Evolutionary conservation across 2,329 filamentous ascomycete species (phyloP), one percentile per base, ranked within the genome.

Genomic region (Apiospora sp.): DNA sequence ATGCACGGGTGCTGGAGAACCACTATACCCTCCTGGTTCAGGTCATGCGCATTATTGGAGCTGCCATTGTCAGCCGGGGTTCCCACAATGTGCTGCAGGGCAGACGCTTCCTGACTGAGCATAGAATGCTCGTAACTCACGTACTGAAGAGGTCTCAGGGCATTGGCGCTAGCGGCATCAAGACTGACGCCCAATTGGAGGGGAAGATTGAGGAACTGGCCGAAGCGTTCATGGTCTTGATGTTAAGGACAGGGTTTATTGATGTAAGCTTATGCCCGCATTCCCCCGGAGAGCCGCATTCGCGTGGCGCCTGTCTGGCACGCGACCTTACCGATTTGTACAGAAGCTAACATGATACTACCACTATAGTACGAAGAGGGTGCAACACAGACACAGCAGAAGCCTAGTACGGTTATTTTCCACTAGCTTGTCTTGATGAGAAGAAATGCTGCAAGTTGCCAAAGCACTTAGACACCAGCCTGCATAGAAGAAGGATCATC

Each of bases 81-180:
- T 87, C 92, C 24, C 93, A 97, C 78, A 98, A 97, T 81, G 89
- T 95, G 54, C 88, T 92, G 54, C 93, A 95, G 80, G 95, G 92
- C 0, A 90, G 93, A 72, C 87, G 87, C 48, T 99, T 99, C 83
- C 85, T 99, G 73, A 88, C 89, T 7, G 93, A 96, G 75, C 94
- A 98, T 81, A 89, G 96, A 74, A 91, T 92, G 81, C 91, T 95
- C 72, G 94, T 98, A 78, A 91, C 96, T 75, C 93, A 95, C 67
- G 92, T 97, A 27, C 93, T 99, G 79, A 99, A 99, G 85, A 89
- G 95, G 76, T 94, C 93, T 77, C 94, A 94, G 0, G 93, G 93
- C 68, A 93, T 97, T 72, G 93, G 93, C 24, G 81, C 83, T 46
- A 82, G 83, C n/a, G 74, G 80, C 7, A 82, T 82, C 1, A 82